Base-by-base conservation (phyloP, 441 rosid species). In the Oxalis stricta region DNA sequence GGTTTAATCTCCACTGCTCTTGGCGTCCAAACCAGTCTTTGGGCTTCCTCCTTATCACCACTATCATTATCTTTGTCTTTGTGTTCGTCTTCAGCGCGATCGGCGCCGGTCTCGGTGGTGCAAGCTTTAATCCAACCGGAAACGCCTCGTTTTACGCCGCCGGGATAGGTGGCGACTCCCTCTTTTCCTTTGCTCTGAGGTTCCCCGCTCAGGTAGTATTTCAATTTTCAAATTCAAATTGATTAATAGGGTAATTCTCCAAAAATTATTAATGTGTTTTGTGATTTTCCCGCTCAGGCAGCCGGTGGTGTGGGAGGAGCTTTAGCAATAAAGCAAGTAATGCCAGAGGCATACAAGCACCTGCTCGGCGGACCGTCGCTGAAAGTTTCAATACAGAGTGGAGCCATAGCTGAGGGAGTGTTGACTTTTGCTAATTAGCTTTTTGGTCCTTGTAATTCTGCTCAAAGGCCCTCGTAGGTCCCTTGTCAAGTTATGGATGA, bases 61-160 rank as follows among this genome's bases (percentile, higher is more conserved):
- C 61, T 8, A 41, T 50, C 46, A 11, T 71, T 18, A 54, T 46
- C 35, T 44, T 69, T 12, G 0, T 46, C 30, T 22, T 65, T 6
- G 33, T 71, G 19, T 45, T 65, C 38, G 20, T 37, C n/a, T 69
- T 76, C 73, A 58, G 52, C 59, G 10, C 49, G 4, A 34, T 73
- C 17, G 76, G 69, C 34, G 5, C 39, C 2, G 29, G 38, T 5
- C 32, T 73, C 10, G 88, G 84, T 0, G 84, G 88, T 15, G 82
- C 84, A 17, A 71, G 75, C 58, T 73, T 69, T 70, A 79, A 79
- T 28, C 88, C 88, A 4, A 19, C 73, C 38, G 51, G 77, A 41
- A 63, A 79, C 3, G 42, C 74, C 30, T 12, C 78, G 50, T 35
- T 63, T 50, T 42, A 50, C 30, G 61, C 64, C 5, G 75, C 84